A percentile compares a stretch with the other conserved stretches of the same genome.
Evolutionary conservation across 2,329 filamentous ascomycete genomes (phyloP).

Genomic region (Colletotrichum phormii): DNA sequence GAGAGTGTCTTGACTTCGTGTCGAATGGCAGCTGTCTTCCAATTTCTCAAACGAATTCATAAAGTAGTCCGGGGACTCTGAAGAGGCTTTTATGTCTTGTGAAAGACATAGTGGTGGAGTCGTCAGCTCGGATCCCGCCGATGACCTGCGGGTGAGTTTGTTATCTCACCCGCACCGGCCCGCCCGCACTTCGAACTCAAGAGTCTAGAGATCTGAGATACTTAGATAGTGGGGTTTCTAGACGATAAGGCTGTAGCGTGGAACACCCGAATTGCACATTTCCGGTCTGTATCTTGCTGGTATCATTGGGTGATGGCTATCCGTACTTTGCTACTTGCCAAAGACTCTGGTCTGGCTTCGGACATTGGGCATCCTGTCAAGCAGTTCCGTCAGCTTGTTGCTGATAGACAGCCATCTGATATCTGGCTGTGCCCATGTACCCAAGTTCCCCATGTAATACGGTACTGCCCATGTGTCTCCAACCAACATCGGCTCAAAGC

Average conservation of each 20-base stretch:
- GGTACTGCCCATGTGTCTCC: neutral
- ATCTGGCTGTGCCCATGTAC: neutral
- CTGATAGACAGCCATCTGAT: neutral
- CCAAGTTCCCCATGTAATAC: neutral
- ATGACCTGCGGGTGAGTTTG: slow-evolving; percentile 5
- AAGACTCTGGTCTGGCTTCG: no score
- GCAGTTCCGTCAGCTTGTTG: neutral
- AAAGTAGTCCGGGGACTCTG: accelerated
- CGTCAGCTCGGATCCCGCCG: slow-evolving; percentile 34
- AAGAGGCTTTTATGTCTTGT: neutral
- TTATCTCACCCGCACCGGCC: slow-evolving; percentile 23
- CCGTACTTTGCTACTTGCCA: no score
- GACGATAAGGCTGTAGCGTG: slow-evolving; percentile 3
- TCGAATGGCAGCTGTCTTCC: neutral
- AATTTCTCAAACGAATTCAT: accelerated
- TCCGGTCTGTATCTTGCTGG: neutral
- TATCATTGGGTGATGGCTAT: neutral
- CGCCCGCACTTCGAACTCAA: slow-evolving; percentile 1
- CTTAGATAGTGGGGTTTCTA: neutral
- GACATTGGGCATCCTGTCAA: neutral
- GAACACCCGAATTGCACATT: slow-evolving; percentile 15
- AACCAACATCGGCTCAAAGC: neutral
- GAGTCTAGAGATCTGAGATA: neutral
- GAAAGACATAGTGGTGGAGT: neutral
- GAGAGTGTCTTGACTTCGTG: neutral